These are phyloP conservation scores for Rhizopus sp. DNA, from an alignment of 371 early-diverging fungal species.

Conservation along the genomic window DNA sequence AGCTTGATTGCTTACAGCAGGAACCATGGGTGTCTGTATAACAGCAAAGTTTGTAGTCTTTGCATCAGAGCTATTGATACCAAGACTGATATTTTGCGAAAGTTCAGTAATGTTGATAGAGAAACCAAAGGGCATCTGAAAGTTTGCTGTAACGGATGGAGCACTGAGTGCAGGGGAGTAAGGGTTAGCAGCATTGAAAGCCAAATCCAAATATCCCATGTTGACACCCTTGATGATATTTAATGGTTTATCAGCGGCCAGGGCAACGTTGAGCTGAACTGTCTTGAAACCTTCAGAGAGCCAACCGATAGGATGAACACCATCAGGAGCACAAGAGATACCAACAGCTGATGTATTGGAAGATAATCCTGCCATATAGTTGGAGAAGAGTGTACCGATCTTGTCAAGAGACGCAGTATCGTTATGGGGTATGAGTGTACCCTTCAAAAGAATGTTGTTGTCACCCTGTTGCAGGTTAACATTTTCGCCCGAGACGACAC, in stretches of 20 bases:
- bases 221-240: constrained; percentile 54
- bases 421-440: constrained; percentile 46
- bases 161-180: constrained; percentile 49
- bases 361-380: constrained; percentile 47
- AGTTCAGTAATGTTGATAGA: constrained; percentile 50
- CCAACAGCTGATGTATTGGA: constrained; percentile 53
- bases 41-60: constrained; percentile 38
- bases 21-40: constrained; percentile 41
- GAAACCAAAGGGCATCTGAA: constrained; percentile 57
- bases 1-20: constrained; percentile 44
- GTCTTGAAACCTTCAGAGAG: constrained; percentile 51
- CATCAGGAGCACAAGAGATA: constrained; percentile 55
- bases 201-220: constrained; percentile 54
- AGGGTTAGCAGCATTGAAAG: constrained; percentile 41
- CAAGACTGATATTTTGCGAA: constrained; percentile 44
- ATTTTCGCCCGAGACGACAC: constrained; percentile 44
- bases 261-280: constrained; percentile 47
- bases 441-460: constrained; percentile 52
- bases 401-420: constrained; percentile 39
- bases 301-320: constrained; percentile 52
- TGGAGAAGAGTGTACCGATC: constrained; percentile 49
- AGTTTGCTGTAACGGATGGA: constrained; percentile 49
- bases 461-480: constrained; percentile 44
- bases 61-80: constrained; percentile 33
- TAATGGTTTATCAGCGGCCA: constrained; percentile 38